These are phyloP conservation scores for Reticulascus tulasneorum DNA, from an alignment of 2,329 filamentous ascomycete genomes.

Conservation along the genomic window DNA sequence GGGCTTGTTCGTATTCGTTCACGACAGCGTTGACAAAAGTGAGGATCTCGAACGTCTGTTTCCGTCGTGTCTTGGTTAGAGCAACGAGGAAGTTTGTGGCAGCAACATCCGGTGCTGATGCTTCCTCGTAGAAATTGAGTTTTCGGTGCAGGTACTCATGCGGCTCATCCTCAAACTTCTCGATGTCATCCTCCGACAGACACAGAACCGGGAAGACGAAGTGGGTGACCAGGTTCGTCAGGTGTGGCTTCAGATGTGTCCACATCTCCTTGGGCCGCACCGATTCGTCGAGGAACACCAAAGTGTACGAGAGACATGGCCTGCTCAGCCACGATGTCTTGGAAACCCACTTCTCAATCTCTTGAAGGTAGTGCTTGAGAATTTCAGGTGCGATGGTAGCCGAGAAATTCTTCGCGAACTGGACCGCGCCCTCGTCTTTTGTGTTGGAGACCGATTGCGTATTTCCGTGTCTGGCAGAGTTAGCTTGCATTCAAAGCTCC, in stretches of 20 bases:
- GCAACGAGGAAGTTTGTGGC: slow-evolving; percentile 96
- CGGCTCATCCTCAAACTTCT: slow-evolving; percentile 90
- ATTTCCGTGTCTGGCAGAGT: slow-evolving; percentile 74
- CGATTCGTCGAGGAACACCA: slow-evolving; percentile 95
- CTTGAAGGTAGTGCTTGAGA: slow-evolving; percentile 85
- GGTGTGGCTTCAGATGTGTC: slow-evolving; percentile 87
- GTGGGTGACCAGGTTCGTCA: slow-evolving; percentile 89
- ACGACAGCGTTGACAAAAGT: slow-evolving; percentile 94
- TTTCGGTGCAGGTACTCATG: slow-evolving; percentile 97
- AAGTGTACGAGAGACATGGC: slow-evolving; percentile 85
- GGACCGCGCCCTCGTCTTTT: slow-evolving; percentile 70
- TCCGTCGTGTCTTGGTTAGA: slow-evolving; percentile 88
- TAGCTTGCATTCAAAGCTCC: slow-evolving; percentile 16
- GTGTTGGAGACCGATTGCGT: slow-evolving; percentile 58
- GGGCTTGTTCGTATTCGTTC: slow-evolving; percentile 81
- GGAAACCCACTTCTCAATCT: slow-evolving; percentile 96
- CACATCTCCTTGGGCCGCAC: slow-evolving; percentile 97
- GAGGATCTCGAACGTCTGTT: slow-evolving; percentile 92
- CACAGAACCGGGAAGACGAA: slow-evolving; percentile 95
- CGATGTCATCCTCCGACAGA: slow-evolving; percentile 84
- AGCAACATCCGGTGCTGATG: slow-evolving; percentile 89
- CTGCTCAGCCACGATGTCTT: slow-evolving; percentile 95
- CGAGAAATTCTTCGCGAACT: slow-evolving; percentile 88
- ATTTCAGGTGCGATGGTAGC: slow-evolving; percentile 92
- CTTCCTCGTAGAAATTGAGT: slow-evolving; percentile 96